phyloP scores from a whole-genome alignment of 805 yeast species.

The Candida qinlingensis region DNA sequence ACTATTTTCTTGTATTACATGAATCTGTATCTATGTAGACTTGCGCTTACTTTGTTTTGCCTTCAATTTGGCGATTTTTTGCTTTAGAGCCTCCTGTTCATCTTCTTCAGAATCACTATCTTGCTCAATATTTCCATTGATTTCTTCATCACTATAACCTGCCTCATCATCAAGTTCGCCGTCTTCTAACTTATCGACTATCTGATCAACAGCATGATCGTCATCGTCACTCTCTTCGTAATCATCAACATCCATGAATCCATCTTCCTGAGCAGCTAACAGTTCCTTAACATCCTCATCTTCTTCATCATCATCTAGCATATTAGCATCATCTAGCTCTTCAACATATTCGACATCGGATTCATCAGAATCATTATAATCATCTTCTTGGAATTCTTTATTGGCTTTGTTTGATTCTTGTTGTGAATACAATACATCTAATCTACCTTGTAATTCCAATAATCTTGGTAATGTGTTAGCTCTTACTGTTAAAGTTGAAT shows the following conservation, averaged over 20 bases:
- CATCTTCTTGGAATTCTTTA: conserved; percentile 29
- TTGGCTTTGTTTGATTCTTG: conserved; percentile 50
- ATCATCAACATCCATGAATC: conserved; percentile 22
- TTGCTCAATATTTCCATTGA: conserved; percentile 18
- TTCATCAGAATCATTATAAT: conserved; percentile 28
- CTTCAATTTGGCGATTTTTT: conserved; percentile 20
- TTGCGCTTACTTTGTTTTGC: conserved; percentile 21
- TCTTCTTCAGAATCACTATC: conserved; percentile 18
- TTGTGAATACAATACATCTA: conserved; percentile 65
- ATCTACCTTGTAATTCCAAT: conserved; percentile 75
- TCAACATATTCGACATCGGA: conserved; percentile 60
- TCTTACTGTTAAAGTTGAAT: conserved; percentile 59
- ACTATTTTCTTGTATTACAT: neutral
- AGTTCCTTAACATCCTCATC: conserved; percentile 34
- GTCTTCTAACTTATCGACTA: conserved; percentile 27
- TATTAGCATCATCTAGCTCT: conserved; percentile 47
- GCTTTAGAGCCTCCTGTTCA: conserved; percentile 20
- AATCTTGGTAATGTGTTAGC: conserved; percentile 66
- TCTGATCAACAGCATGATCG: conserved; percentile 25
- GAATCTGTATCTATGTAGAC: conserved; percentile 5
- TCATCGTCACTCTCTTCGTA: conserved; percentile 25
- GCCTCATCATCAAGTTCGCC: conserved; percentile 26
- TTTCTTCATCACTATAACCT: conserved; percentile 30
- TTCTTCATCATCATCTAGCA: conserved; percentile 41
- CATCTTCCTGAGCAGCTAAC: conserved; percentile 28